Evolutionary conservation across 129 eudicot species (phyloP).

Genomic region (Ambrosia trifida): DNA sequence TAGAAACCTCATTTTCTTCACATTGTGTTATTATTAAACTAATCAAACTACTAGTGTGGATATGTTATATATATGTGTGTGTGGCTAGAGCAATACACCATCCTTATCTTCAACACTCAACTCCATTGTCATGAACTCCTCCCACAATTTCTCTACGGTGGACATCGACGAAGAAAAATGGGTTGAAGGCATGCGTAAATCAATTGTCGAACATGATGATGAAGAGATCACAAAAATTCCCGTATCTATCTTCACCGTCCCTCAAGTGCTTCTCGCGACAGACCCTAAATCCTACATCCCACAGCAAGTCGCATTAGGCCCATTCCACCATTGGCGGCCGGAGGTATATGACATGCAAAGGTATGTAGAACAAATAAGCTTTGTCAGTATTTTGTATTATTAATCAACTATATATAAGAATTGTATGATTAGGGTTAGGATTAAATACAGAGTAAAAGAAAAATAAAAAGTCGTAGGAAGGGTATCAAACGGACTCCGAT

Average conservation of each 20-base stretch:
- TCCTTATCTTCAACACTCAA: constrained; percentile 3
- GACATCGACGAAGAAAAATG: constrained; percentile 17
- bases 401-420: too few species aligned
- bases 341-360: constrained; percentile 40
- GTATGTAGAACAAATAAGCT: background rate
- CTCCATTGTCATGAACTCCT: constrained; percentile 11
- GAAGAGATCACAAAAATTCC: constrained; percentile 40
- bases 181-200: constrained; percentile 31
- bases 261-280: constrained; percentile 43
- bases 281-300: constrained; percentile 55
- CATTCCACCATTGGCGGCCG: constrained; percentile 55
- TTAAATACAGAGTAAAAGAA: too few species aligned
- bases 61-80: background rate
- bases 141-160: background rate
- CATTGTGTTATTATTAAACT: background rate
- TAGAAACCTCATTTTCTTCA: background rate
- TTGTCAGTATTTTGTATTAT: too few species aligned
- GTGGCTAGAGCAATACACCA: constrained; percentile 5
- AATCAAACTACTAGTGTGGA: background rate
- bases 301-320: constrained; percentile 61
- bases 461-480: too few species aligned
- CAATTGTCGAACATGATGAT: constrained; percentile 27
- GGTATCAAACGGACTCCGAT: too few species aligned
- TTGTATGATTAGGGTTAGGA: too few species aligned
- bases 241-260: constrained; percentile 57